phyloP scores from a whole-genome alignment of 2,329 filamentous ascomycete genomes.

The Pyrenophora graminea region DNA sequence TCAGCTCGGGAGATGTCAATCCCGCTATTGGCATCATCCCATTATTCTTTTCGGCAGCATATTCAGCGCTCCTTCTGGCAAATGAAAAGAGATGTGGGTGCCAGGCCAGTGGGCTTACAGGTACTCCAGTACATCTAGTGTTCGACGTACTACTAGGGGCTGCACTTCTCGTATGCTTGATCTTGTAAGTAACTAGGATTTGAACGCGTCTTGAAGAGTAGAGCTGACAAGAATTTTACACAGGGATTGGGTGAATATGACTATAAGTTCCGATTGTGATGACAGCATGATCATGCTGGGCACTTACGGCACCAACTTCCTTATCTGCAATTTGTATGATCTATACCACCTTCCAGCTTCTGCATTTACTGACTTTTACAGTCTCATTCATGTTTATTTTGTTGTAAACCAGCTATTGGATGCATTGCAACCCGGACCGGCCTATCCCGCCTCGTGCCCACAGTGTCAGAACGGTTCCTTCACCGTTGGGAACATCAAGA shows the following conservation, averaged over 20 bases:
- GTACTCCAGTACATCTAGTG: conserved; percentile 33
- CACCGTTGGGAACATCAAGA: conserved; percentile 14
- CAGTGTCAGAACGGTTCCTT: conserved; percentile 31
- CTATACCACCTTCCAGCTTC: not conserved
- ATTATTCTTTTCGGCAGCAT: conserved; percentile 32
- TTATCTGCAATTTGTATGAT: conserved; percentile 35
- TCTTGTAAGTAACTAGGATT: conserved; percentile 15
- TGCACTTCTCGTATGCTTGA: conserved; percentile 28
- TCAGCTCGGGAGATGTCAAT: conserved; percentile 24
- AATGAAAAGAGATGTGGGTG: conserved; percentile 35
- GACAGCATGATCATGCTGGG: conserved; percentile 18
- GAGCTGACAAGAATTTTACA: not conserved
- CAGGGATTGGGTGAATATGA: conserved; percentile 1
- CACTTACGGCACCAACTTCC: conserved; percentile 35
- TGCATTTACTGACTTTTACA: not conserved
- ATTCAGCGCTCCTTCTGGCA: conserved; percentile 26
- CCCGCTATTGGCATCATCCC: conserved; percentile 38
- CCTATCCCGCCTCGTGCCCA: conserved; percentile 28
- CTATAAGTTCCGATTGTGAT: not conserved
- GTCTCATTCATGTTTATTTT: conserved; percentile 33
- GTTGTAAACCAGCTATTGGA: conserved; percentile 23
- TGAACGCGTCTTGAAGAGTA: too few relatives aligned
- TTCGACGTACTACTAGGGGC: conserved; percentile 26
- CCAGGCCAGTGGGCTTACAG: conserved; percentile 27
- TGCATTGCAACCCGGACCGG: conserved; percentile 14